phyloP scores from a whole-genome alignment of 371 early-diverging fungal genomes.

The Mucor mucedo region DNA sequence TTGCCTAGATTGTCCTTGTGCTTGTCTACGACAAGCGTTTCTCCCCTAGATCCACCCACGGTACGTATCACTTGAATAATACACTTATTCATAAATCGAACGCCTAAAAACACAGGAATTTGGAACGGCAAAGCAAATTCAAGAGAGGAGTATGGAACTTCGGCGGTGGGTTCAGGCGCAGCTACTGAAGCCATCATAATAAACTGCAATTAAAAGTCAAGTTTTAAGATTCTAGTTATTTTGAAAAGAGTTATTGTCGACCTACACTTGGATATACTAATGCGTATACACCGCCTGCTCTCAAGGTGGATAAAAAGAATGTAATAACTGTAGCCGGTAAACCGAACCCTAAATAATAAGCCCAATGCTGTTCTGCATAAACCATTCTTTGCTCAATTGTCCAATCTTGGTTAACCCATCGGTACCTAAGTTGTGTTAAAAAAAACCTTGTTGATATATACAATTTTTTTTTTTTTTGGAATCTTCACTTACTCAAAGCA shows the following conservation, averaged over 20 bases:
- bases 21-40: constrained; percentile 11
- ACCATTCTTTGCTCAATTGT: constrained; percentile 46
- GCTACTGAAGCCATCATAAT: constrained; percentile 54
- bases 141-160: not conserved
- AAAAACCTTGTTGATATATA: not conserved
- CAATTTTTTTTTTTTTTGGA: no score
- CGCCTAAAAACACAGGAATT: constrained; percentile 35
- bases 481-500: constrained; percentile 52
- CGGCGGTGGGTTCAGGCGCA: constrained; percentile 28
- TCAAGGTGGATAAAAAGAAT: constrained; percentile 51
- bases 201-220: constrained; percentile 28
- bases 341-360: constrained; percentile 59
- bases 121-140: constrained; percentile 8
- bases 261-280: constrained; percentile 56
- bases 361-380: constrained; percentile 55
- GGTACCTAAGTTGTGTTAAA: constrained; percentile 33
- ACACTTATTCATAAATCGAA: constrained; percentile 32
- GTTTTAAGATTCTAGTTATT: not conserved
- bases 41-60: constrained; percentile 22
- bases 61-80: constrained; percentile 18
- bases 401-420: constrained; percentile 54
- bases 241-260: not conserved
- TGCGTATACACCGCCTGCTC: constrained; percentile 54
- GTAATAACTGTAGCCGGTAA: constrained; percentile 45
- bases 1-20: constrained; percentile 29